Percentiles rank a stretch among this genome's conserved stretches.
Conservation (phyloP, 2,329 filamentous ascomycete genomes). For the Nothophoma quercina region DNA sequence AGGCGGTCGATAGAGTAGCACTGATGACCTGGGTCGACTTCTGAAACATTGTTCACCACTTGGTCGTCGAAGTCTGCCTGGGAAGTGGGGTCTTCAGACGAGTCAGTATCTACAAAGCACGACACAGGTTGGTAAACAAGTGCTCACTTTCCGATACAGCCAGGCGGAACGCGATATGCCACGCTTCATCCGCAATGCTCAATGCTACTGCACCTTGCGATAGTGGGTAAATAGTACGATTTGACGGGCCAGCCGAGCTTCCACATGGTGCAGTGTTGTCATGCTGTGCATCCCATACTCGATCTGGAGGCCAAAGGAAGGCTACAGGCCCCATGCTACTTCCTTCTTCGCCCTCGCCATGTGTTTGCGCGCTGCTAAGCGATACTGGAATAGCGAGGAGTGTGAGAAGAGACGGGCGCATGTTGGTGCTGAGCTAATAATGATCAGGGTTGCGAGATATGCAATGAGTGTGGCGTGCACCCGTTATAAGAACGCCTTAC, state of each 20-base stretch:
- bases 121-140: too few relatives aligned
- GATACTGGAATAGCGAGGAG: constrained; percentile 4
- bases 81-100: constrained; percentile 49
- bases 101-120: too few relatives aligned
- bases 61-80: constrained; percentile 51
- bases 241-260: constrained; percentile 56
- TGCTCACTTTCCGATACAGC: constrained; percentile 60
- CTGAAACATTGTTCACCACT: constrained; percentile 47
- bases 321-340: constrained; percentile 63
- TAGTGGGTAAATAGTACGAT: constrained; percentile 65
- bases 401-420: constrained; percentile 11
- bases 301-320: constrained; percentile 68
- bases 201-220: constrained; percentile 64
- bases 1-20: constrained; percentile 52
- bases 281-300: constrained; percentile 61
- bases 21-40: constrained; percentile 54
- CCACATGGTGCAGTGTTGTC: constrained; percentile 68
- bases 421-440: constrained; percentile 1
- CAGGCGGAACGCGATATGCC: constrained; percentile 61
- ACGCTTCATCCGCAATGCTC: constrained; percentile 65
- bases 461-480: neutral
- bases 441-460: too few relatives aligned
- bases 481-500: constrained; percentile 9
- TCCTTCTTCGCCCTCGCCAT: constrained; percentile 41
- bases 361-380: constrained; percentile 26